These are phyloP conservation scores for Handroanthus guayacan DNA, from an alignment of 257 asterid species.

Conservation along the genomic window DNA sequence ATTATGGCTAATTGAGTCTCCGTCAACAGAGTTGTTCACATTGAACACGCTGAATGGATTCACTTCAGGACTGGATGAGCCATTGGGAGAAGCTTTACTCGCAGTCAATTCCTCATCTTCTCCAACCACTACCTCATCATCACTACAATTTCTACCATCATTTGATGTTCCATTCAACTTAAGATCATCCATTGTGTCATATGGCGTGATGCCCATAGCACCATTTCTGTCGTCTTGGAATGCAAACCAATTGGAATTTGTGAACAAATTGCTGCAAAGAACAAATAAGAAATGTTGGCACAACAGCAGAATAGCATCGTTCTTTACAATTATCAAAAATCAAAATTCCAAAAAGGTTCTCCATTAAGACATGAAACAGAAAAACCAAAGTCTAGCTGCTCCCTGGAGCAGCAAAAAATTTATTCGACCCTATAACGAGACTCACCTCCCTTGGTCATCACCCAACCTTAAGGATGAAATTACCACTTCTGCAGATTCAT, in stretches of 20 bases:
- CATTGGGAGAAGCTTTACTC: slow-evolving; percentile 48
- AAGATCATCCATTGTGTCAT: slow-evolving; percentile 64
- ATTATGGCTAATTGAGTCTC: slow-evolving; percentile 31
- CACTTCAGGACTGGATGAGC: slow-evolving; percentile 43
- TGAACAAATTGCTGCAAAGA: slow-evolving; percentile 80
- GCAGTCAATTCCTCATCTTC: slow-evolving; percentile 79
- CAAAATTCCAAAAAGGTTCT: not conserved
- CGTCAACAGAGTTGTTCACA: slow-evolving; percentile 39
- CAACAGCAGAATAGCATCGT: not conserved
- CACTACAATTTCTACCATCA: slow-evolving; percentile 69
- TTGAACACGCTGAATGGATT: slow-evolving; percentile 41
- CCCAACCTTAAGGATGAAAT: slow-evolving; percentile 95
- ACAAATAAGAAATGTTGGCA: slow-evolving; percentile 32
- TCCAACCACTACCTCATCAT: slow-evolving; percentile 94
- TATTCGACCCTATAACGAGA: not conserved
- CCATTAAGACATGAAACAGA: not conserved
- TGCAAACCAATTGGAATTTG: slow-evolving; percentile 99
- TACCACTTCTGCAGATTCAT: slow-evolving; percentile 96
- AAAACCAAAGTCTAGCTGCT: not conserved
- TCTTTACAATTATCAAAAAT: not conserved
- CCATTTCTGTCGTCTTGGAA: slow-evolving; percentile 82
- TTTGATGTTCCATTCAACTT: slow-evolving; percentile 63
- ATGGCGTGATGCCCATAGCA: slow-evolving; percentile 61
- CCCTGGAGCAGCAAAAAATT: slow-evolving; percentile 13
- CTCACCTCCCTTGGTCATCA: slow-evolving; percentile 97